Evolutionary conservation across 176 grass and related monocot species (phyloP).

Genomic region (Triticum dicoccoides): DNA sequence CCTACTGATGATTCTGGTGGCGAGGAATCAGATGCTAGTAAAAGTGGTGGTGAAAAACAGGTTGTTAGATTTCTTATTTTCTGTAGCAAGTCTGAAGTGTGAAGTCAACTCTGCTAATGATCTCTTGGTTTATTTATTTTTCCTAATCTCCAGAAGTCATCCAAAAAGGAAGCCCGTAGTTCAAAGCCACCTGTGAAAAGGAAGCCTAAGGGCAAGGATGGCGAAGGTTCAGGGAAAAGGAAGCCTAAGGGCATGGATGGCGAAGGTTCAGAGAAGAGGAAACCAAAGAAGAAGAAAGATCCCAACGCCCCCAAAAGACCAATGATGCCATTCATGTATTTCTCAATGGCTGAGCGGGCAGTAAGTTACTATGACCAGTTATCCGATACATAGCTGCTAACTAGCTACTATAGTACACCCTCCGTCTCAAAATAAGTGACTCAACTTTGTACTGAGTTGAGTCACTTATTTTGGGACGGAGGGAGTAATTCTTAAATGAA

Average conservation of each 20-base stretch:
- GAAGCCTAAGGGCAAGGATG: constrained; percentile 71
- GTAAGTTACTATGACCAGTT: constrained; percentile 43
- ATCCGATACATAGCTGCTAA: background rate
- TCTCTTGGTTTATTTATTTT: background rate
- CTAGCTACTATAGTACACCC: background rate
- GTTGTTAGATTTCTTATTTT: constrained; percentile 35
- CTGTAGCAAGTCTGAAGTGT: background rate
- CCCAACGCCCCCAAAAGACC: constrained; percentile 96
- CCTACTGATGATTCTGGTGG: constrained; percentile 95
- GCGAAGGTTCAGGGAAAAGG: constrained; percentile 78
- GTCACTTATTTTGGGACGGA: too few relatives aligned
- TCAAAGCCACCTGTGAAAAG: constrained; percentile 71
- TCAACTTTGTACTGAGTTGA: too few relatives aligned
- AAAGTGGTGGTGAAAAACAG: constrained; percentile 78
- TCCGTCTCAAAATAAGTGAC: too few relatives aligned
- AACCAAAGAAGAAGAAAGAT: constrained; percentile 92
- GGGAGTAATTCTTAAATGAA: background rate
- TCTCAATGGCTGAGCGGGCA: constrained; percentile 87
- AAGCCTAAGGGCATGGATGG: constrained; percentile 65
- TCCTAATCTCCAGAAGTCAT: constrained; percentile 50
- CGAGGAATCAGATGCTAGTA: constrained; percentile 89
- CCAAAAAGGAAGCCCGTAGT: constrained; percentile 73
- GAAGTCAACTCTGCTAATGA: constrained; percentile 8
- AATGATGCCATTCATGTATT: constrained; percentile 94
- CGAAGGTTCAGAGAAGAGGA: constrained; percentile 79